Percentiles rank a stretch among this genome's conserved stretches.
Conservation (phyloP, 768 basidiomycete genomes). For the Suillus subalutaceus region DNA sequence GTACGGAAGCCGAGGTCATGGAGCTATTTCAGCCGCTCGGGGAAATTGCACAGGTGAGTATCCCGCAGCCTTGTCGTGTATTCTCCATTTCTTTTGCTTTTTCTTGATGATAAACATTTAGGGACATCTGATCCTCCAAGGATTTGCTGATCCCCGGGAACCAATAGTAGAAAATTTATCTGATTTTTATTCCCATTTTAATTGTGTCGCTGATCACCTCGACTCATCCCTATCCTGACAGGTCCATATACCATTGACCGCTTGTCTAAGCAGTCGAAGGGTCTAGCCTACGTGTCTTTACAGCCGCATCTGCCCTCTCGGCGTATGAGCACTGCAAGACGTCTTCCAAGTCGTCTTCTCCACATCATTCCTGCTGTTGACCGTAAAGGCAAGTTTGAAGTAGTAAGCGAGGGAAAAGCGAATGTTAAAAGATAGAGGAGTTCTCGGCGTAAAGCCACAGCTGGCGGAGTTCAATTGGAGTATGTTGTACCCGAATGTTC, state of each 20-base stretch:
- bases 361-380: slow-evolving; percentile 89
- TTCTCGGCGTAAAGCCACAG: slow-evolving; percentile 63
- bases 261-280: slow-evolving; percentile 46
- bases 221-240: slow-evolving; percentile 24
- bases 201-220: not conserved
- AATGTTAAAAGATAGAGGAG: slow-evolving; percentile 59
- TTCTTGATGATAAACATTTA: slow-evolving; percentile 45
- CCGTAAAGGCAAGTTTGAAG: slow-evolving; percentile 50
- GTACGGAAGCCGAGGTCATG: slow-evolving; percentile 69
- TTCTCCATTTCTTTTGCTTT: slow-evolving; percentile 10
- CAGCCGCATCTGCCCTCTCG: slow-evolving; percentile 61
- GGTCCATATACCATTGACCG: slow-evolving; percentile 60
- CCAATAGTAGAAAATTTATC: slow-evolving; percentile 57
- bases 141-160: slow-evolving; percentile 49
- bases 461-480: slow-evolving; percentile 91
- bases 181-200: slow-evolving; percentile 27
- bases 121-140: slow-evolving; percentile 51
- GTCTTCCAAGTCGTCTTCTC: no score
- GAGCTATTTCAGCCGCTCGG: slow-evolving; percentile 72
- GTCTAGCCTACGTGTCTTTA: no score
- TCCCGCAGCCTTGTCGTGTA: not conserved
- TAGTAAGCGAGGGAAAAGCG: slow-evolving; percentile 53
- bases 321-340: slow-evolving; percentile 65
- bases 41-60: slow-evolving; percentile 72
- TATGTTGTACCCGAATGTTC: slow-evolving; percentile 96